Evolutionary conservation across 192 early-diverging fungal species (phyloP).

Genomic region (Backusella mclennaniae): DNA sequence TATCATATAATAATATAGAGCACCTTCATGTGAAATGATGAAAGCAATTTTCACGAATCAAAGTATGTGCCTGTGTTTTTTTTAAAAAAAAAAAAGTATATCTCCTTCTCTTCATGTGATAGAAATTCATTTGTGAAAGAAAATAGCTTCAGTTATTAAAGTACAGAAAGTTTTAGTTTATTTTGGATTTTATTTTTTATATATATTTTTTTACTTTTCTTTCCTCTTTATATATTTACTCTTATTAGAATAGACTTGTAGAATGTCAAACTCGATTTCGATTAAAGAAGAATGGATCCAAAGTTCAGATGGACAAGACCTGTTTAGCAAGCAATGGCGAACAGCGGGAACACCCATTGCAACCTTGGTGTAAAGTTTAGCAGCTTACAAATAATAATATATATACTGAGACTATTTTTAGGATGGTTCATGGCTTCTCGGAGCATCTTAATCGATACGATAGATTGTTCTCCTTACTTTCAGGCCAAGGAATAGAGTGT

Average conservation of each 20-base stretch:
- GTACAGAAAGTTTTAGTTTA: not conserved
- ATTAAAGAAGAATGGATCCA: constrained; percentile 46
- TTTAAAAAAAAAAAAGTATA: too few species aligned
- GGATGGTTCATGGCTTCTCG: constrained; percentile 55
- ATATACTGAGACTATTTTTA: not conserved
- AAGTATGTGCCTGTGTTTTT: not conserved
- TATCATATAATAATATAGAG: too few species aligned
- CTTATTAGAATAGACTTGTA: not conserved
- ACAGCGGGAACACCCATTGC: constrained; percentile 6
- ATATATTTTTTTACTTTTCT: not conserved
- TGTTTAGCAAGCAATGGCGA: constrained; percentile 55
- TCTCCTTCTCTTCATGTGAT: not conserved
- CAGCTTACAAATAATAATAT: too few species aligned
- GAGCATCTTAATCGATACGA: constrained; percentile 55
- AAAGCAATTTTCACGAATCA: not conserved
- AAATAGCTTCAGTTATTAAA: not conserved
- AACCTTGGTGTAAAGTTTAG: constrained; percentile 8
- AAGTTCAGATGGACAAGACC: constrained; percentile 36
- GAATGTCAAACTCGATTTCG: constrained; percentile 1
- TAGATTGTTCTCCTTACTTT: constrained; percentile 54
- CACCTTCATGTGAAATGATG: not conserved
- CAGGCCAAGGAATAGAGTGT: constrained; percentile 53
- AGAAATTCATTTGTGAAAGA: not conserved
- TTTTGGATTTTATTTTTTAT: not conserved
- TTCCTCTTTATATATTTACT: not conserved